phyloP scores from a whole-genome alignment of 495 filamentous ascomycete species.

The Trichoderma parareesei region DNA sequence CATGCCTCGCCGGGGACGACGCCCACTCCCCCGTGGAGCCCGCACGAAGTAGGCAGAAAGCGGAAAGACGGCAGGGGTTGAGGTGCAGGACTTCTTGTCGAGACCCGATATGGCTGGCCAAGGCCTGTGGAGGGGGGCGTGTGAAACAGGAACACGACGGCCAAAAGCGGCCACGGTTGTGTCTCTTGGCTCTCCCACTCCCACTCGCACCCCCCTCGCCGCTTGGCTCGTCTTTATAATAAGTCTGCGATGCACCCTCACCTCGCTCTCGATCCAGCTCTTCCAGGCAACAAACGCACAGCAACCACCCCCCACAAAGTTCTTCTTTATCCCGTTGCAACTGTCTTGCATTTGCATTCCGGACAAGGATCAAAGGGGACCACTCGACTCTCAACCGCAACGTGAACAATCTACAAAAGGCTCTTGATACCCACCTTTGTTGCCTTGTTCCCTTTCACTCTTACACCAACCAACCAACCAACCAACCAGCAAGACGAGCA shows the following conservation, averaged over 20 bases:
- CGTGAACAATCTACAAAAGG: background rate
- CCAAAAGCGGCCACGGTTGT: background rate
- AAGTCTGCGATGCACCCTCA: conserved; percentile 8
- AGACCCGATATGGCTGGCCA: conserved; percentile 3
- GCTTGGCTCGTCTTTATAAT: background rate
- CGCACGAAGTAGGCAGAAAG: conserved; percentile 4
- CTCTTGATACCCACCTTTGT: background rate
- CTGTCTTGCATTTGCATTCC: background rate
- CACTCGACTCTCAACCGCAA: background rate
- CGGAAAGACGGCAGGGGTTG: conserved; percentile 9
- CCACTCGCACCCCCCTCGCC: background rate
- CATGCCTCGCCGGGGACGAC: conserved; percentile 5
- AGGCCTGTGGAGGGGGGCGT: background rate
- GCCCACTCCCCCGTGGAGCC: background rate
- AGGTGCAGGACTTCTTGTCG: background rate
- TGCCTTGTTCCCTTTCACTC: background rate
- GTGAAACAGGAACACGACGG: background rate
- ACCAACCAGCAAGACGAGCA: background rate
- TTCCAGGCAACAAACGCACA: conserved; percentile 9
- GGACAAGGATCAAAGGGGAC: background rate
- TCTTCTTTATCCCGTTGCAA: background rate
- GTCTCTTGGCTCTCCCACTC: background rate
- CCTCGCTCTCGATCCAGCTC: conserved; percentile 6
- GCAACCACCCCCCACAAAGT: conserved; percentile 3
- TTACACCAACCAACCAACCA: background rate